Base-by-base conservation (phyloP, 2,329 filamentous ascomycete genomes). In the Scopulariopsis brevicaulis region DNA sequence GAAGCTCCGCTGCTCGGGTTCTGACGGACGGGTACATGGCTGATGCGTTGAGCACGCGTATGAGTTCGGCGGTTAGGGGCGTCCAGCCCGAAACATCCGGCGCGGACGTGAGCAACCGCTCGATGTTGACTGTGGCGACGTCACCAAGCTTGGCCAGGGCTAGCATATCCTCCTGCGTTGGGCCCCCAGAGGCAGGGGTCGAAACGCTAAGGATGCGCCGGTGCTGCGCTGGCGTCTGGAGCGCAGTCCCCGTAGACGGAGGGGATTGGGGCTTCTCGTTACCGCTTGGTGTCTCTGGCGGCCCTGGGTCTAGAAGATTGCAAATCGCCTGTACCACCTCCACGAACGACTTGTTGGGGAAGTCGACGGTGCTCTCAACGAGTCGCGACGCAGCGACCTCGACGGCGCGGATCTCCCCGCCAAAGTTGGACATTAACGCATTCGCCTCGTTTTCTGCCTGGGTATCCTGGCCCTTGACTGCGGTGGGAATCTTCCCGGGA, bases 311-410 rank as follows among this genome's bases (percentile, higher is more conserved):
- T 6, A 96, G 76, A 7, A 96, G 75, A 53, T 80, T 77, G 65
- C 90, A 91, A 4, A 96, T 78, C 0, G 91, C 87, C 57, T 78
- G 75, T 1, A 97, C 76, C 11, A 97, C 83, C 62, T 89, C 83
- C 5, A 87, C 74, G 64, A 97, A 97, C 0, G 90, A 78, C 18
- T 84, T 79, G 62, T 93, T 91, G 0, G 91, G 90, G 65, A 96
- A 97, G 64, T 96, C 92, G 18, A 87, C 79, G 0, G 92, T 97
- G 70, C 91, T 96, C 68, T 97, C 94, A 59, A 97, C 85, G 20
- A 99, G 77, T 61, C 94, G 84, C 1, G 85, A 84, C 1, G 91
- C 90, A 2, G 94, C 94, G 7, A 87, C 86, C 69, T 96, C 90
- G 0, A 97, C 93, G 35, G 94, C 90, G 60, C 87, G 83, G 32